Evolutionary conservation across 495 filamentous ascomycete species (phyloP).

Genomic region (Xylaria cubensis): DNA sequence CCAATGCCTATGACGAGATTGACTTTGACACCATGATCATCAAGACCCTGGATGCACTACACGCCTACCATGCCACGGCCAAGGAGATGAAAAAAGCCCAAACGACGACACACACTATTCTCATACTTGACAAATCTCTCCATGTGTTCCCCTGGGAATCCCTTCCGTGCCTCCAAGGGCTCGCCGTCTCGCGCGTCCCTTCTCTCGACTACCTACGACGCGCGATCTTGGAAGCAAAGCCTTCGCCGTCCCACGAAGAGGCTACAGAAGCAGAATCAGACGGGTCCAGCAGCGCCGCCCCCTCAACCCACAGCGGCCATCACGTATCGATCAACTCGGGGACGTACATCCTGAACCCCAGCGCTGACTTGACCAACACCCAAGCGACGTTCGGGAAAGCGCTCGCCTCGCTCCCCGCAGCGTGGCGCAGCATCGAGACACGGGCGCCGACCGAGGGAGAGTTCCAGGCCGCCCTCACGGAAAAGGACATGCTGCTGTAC

Average conservation of each 20-base stretch:
- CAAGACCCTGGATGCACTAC: conserved; percentile 80
- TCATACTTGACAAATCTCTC: conserved; percentile 90
- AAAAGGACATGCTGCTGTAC: conserved; percentile 78
- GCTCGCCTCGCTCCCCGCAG: conserved; percentile 48
- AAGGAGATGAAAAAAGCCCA: conserved; percentile 43
- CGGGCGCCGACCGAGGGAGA: conserved; percentile 78
- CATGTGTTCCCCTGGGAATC: conserved; percentile 97
- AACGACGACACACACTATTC: conserved; percentile 73
- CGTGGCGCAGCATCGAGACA: conserved; percentile 70
- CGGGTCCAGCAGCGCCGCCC: conserved; percentile 3
- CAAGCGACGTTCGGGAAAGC: conserved; percentile 72
- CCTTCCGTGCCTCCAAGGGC: conserved; percentile 80
- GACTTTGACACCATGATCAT: conserved; percentile 91
- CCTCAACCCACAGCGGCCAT: conserved; percentile 47
- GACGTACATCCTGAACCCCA: conserved; percentile 87
- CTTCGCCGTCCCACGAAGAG: background rate
- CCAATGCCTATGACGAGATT: conserved; percentile 96
- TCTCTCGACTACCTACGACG: conserved; percentile 78
- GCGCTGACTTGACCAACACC: conserved; percentile 79
- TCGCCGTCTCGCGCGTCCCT: conserved; percentile 82
- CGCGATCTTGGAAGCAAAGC: conserved; percentile 46
- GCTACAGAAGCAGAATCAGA: conserved; percentile 24
- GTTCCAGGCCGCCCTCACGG: conserved; percentile 67
- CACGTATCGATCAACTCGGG: conserved; percentile 67
- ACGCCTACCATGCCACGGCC: conserved; percentile 72